Evolutionary conservation across 352 stramenopile genomes (phyloP).

Genomic region (Pythium volutum): DNA sequence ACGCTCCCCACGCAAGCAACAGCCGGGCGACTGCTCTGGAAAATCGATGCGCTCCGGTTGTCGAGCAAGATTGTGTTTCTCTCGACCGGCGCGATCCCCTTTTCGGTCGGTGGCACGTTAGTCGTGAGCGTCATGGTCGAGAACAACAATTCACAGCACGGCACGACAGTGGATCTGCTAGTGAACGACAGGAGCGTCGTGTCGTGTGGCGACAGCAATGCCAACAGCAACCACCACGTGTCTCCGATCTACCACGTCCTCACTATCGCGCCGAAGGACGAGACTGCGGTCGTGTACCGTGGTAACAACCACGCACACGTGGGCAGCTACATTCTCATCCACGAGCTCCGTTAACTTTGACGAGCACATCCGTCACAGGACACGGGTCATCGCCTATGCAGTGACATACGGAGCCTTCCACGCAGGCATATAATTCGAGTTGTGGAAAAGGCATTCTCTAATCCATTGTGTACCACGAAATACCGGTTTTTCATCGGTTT

Average conservation of each 20-base stretch:
- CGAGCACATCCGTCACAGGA: neutral
- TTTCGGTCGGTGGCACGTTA: conserved; percentile 4
- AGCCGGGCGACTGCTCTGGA: conserved; percentile 6
- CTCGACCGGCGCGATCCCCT: neutral
- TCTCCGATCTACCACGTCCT: conserved; percentile 12
- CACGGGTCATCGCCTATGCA: neutral
- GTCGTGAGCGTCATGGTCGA: conserved; percentile 3
- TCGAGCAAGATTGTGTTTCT: neutral
- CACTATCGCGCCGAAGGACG: neutral
- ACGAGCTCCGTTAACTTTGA: conserved; percentile 4
- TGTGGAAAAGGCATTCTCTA: too few relatives aligned
- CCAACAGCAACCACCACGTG: neutral
- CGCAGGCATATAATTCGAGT: neutral
- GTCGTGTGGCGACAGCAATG: conserved; percentile 7
- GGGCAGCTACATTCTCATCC: conserved; percentile 9
- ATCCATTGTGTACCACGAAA: too few relatives aligned
- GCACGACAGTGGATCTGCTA: conserved; percentile 2
- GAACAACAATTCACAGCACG: conserved; percentile 13
- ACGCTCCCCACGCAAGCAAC: too few relatives aligned
- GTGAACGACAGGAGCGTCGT: conserved; percentile 6
- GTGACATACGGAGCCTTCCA: neutral
- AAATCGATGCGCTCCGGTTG: neutral
- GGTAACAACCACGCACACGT: conserved; percentile 8
- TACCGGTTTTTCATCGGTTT: too few relatives aligned
- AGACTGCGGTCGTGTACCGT: conserved; percentile 8